Percentiles rank a stretch among this genome's conserved stretches.
phyloP scores from a whole-genome alignment of 495 filamentous ascomycete species.

The Podospora fimiseda region DNA sequence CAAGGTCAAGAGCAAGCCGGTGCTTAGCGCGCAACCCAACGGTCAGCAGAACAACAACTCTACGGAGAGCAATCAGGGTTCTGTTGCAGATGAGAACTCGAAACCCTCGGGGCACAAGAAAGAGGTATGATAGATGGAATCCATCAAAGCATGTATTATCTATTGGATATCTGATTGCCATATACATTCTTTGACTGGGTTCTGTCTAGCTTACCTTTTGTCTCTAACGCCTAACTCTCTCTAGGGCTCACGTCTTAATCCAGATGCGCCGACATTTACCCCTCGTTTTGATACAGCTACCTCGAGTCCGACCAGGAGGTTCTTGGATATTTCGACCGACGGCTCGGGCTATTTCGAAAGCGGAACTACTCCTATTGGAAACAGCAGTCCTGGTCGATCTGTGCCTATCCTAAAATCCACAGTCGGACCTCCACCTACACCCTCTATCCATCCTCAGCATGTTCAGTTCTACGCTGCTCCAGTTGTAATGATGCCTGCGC shows the following conservation, averaged over 20 bases:
- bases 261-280: conserved; percentile 49
- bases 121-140: conserved; percentile 41
- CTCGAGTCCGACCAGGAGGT: conserved; percentile 7
- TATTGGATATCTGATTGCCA: conserved; percentile 25
- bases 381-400: conserved; percentile 2
- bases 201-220: conserved; percentile 32
- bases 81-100: conserved; percentile 11
- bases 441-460: conserved; percentile 1
- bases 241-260: conserved; percentile 48
- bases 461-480: conserved; percentile 18
- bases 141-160: conserved; percentile 34
- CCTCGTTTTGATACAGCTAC: conserved; percentile 28
- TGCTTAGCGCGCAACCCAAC: conserved; percentile 6
- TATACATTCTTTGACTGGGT: conserved; percentile 37
- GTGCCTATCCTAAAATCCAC: too few relatives aligned
- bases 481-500: conserved; percentile 11
- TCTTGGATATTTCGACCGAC: conserved; percentile 5
- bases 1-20: conserved; percentile 25
- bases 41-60: conserved; percentile 3
- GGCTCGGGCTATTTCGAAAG: too few relatives aligned
- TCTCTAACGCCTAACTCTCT: too few relatives aligned
- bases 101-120: conserved; percentile 31
- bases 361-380: too few relatives aligned
- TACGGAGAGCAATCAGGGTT: neutral
- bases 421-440: neutral